Evolutionary conservation across 441 rosid species (phyloP), one percentile per base, ranked within the genome.

Genomic region (Populus trichocarpa): DNA sequence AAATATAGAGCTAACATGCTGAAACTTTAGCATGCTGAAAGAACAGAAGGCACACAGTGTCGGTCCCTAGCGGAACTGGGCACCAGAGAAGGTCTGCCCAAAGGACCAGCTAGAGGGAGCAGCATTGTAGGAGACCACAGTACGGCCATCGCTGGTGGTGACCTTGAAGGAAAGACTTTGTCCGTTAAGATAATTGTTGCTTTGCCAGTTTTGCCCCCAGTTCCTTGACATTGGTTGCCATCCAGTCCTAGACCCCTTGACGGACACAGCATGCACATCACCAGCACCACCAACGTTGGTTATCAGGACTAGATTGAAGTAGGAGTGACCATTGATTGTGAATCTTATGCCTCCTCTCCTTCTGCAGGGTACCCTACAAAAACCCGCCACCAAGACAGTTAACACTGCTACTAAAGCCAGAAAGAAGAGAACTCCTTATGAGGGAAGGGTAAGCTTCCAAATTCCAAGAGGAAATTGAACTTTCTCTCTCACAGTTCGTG

Each of bases 181-280:
- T 26, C 88, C 91, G 33, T 83, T 71, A 16, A 88, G 87, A 59
- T 81, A 64, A 40, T 84, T n/a, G 65, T 85, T 88, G 85, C 85
- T 84, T 76, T 88, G 91, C 91, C 91, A 88, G 78, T 88, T 87
- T 69, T 87, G 90, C 75, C 91, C 91, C 91, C 91, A 88, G 66
- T 88, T 88, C 64, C 87, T 81, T 5, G 87, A 83, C 91, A 87
- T 82, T n/a, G 80, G 38, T 73, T 80, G 85, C 90, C 91, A 87
- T 14, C 66, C 77, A 14, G 81, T 79, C 23, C 70, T 79, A 33
- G 89, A 84, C 30, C 88, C 88, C 80, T 84, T 87, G 64, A 87
- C 20, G 33, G 87, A 80, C 25, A 77, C 88, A 4, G 89, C 72
- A 6, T 70, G 79, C 33, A 88, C 86, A 71, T 88, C n/a, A n/a